phyloP scores from a whole-genome alignment of 2,329 filamentous ascomycete species.

The Colletotrichum somersetense region DNA sequence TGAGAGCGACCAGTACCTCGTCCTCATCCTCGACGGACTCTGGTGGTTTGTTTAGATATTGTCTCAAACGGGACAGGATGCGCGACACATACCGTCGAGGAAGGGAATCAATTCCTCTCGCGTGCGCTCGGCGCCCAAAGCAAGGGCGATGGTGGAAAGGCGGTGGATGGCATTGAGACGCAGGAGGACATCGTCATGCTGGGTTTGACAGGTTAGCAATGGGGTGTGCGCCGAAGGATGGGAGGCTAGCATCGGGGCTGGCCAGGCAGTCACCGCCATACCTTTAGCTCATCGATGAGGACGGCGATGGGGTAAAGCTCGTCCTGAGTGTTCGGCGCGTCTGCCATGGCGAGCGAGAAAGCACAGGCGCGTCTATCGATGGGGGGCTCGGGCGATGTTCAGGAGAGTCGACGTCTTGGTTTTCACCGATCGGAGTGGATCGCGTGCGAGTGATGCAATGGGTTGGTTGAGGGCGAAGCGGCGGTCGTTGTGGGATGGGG shows the following conservation, averaged over 20 bases:
- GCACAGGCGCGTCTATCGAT: conserved; percentile 49
- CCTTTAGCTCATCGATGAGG: conserved; percentile 99
- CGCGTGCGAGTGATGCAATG: conserved; percentile 50
- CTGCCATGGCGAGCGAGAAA: conserved; percentile 77
- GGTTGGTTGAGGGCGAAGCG: conserved; percentile 40
- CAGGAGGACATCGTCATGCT: conserved; percentile 99
- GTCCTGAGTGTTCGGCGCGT: conserved; percentile 91
- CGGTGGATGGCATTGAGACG: conserved; percentile 98
- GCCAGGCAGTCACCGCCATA: conserved; percentile 58
- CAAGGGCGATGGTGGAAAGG: conserved; percentile 97
- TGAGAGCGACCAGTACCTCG: conserved; percentile 95
- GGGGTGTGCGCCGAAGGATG: conserved; percentile 40
- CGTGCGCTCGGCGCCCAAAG: conserved; percentile 94
- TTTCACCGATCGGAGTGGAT: conserved; percentile 45
- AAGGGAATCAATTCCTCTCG: conserved; percentile 99
- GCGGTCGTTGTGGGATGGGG: conserved; percentile 41
- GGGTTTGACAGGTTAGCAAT: conserved; percentile 48
- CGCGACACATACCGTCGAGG: conserved; percentile 83
- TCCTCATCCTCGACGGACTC: conserved; percentile 99
- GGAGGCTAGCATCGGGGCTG: conserved; percentile 36
- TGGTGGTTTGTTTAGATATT: conserved; percentile 56
- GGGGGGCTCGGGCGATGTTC: conserved; percentile 29
- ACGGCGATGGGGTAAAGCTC: conserved; percentile 99
- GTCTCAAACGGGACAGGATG: conserved; percentile 28
- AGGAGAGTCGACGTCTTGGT: conserved; percentile 32